These are phyloP conservation scores for Metschnikowia vanudenii DNA, from an alignment of 805 yeast species.

Conservation along the genomic window DNA sequence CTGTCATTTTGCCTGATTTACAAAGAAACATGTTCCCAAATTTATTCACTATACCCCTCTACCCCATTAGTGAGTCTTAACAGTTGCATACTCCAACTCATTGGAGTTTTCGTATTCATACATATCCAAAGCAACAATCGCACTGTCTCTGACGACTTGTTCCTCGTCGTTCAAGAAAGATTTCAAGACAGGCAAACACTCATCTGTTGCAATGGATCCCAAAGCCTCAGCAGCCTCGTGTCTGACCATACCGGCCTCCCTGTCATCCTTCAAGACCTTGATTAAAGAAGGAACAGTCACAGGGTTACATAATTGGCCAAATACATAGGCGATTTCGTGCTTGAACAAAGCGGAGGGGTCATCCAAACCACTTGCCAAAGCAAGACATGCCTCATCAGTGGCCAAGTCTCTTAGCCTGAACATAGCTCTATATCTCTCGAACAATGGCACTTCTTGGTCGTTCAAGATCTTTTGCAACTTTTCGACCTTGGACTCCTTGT, in stretches of 20 bases:
- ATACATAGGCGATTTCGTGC: constrained; percentile 97
- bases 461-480: constrained; percentile 68
- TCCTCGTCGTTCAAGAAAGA: constrained; percentile 77
- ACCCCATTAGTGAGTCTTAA: constrained; percentile 9
- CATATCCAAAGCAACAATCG: constrained; percentile 97
- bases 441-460: constrained; percentile 74
- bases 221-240: constrained; percentile 99
- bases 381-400: constrained; percentile 87
- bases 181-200: constrained; percentile 84
- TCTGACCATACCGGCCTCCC: constrained; percentile 97
- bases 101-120: constrained; percentile 89
- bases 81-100: constrained; percentile 67
- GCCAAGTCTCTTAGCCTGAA: constrained; percentile 95
- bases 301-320: constrained; percentile 95
- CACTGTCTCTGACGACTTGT: constrained; percentile 92
- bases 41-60: background rate
- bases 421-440: constrained; percentile 97
- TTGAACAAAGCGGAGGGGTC: constrained; percentile 93
- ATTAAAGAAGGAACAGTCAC: constrained; percentile 85
- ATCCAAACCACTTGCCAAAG: constrained; percentile 83
- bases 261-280: constrained; percentile 70
- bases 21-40: background rate
- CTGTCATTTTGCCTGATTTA: background rate
- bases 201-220: constrained; percentile 95
- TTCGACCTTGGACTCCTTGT: constrained; percentile 52